Evolutionary conservation across 2,329 filamentous ascomycete species (phyloP).

Genomic region (Elsinoe fawcettii): DNA sequence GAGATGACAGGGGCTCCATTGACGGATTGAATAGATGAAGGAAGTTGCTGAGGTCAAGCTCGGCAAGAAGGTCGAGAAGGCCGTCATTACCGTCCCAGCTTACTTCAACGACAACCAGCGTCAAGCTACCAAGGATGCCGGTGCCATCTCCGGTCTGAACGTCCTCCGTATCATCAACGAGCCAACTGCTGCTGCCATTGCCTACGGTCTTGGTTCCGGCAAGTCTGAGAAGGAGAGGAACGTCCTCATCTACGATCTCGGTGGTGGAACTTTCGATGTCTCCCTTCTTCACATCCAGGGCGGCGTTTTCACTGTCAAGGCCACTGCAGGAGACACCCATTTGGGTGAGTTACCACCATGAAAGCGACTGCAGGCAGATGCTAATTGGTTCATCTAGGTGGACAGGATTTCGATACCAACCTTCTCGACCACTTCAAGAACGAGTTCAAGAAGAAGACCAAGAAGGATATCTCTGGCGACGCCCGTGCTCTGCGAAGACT

Average conservation of each 20-base stretch:
- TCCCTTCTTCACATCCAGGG: constrained; percentile 98
- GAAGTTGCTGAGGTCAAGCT: constrained; percentile 98
- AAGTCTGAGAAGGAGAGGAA: constrained; percentile 93
- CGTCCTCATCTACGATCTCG: constrained; percentile 98
- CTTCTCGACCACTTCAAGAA: constrained; percentile 95
- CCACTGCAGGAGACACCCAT: constrained; percentile 94
- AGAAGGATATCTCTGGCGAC: constrained; percentile 70
- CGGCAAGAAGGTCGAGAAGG: constrained; percentile 98
- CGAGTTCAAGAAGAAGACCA: constrained; percentile 76
- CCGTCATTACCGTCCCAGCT: constrained; percentile 95
- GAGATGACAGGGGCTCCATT: not conserved
- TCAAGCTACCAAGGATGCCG: constrained; percentile 98
- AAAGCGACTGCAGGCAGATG: too few relatives aligned
- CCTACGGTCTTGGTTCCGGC: constrained; percentile 91
- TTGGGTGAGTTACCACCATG: too few relatives aligned
- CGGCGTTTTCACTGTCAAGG: constrained; percentile 98
- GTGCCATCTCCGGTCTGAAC: constrained; percentile 94
- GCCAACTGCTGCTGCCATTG: constrained; percentile 94
- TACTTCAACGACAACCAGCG: constrained; percentile 99
- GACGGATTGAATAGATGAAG: constrained; percentile 61
- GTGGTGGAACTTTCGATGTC: constrained; percentile 99
- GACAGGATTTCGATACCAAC: constrained; percentile 93
- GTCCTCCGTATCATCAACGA: constrained; percentile 99
- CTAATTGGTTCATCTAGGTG: constrained; percentile 89
- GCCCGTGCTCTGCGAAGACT: constrained; percentile 91